Percentiles rank a stretch among this genome's conserved stretches.
These are phyloP conservation scores for Arthrobotrys entomopaga DNA, from an alignment of 2,329 filamentous ascomycete genomes.

Conservation along the genomic window DNA sequence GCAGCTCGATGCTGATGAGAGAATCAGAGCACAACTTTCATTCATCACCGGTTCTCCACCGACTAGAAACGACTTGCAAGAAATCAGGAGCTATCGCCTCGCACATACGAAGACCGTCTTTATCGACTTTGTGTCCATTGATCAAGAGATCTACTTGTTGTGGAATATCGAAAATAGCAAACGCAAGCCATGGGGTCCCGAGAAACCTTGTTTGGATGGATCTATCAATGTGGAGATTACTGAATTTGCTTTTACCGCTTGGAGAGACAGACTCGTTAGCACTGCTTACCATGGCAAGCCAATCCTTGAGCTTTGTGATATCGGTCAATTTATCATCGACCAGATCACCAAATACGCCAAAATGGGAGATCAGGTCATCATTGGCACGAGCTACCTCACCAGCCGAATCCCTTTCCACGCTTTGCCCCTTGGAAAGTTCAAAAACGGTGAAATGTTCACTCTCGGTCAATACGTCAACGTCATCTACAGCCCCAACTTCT, in stretches of 20 bases:
- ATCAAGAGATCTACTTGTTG: slow-evolving; percentile 20
- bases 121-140: slow-evolving; percentile 23
- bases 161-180: slow-evolving; percentile 35
- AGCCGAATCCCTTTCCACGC: slow-evolving; percentile 44
- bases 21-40: slow-evolving; percentile 7
- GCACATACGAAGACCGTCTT: slow-evolving; percentile 18
- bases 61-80: slow-evolving; percentile 13
- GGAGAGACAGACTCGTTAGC: slow-evolving; percentile 17
- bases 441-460: neutral
- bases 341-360: slow-evolving; percentile 3
- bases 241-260: neutral
- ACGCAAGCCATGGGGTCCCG: neutral
- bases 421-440: slow-evolving; percentile 18
- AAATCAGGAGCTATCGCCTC: slow-evolving; percentile 9
- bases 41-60: slow-evolving; percentile 15
- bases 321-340: neutral
- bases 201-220: neutral
- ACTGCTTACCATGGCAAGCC: slow-evolving; percentile 8
- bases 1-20: neutral
- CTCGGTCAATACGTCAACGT: slow-evolving; percentile 27
- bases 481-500: slow-evolving; percentile 26
- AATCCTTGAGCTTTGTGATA: neutral
- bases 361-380: slow-evolving; percentile 34
- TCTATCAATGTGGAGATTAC: neutral
- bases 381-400: slow-evolving; percentile 38